A percentile compares a stretch with the other conserved stretches of the same genome.
Conservation (phyloP, 1,139 yeast species). For the Zygosaccharomyces pseudobailii region DNA sequence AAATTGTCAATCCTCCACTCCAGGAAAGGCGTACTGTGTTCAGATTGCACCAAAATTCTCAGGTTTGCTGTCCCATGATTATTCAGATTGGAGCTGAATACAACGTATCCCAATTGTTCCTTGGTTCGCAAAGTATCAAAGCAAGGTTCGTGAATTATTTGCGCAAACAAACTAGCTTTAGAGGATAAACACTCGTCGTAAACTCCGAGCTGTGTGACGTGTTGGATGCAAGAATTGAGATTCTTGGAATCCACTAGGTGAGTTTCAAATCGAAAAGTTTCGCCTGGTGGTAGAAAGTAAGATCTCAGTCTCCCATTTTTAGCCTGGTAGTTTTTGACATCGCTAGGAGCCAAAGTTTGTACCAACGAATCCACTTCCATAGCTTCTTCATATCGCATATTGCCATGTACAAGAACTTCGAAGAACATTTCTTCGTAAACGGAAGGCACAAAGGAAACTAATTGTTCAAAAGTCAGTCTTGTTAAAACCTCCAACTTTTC, state of each 20-base stretch:
- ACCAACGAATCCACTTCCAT: slow-evolving; percentile 42
- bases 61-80: slow-evolving; percentile 74
- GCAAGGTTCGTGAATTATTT: slow-evolving; percentile 77
- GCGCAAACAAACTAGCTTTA: slow-evolving; percentile 60
- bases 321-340: slow-evolving; percentile 24
- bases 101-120: slow-evolving; percentile 89
- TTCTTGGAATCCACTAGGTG: slow-evolving; percentile 61
- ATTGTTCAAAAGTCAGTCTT: slow-evolving; percentile 45
- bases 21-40: slow-evolving; percentile 66
- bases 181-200: slow-evolving; percentile 40
- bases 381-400: slow-evolving; percentile 57
- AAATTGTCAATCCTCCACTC: slow-evolving; percentile 74
- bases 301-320: slow-evolving; percentile 49
- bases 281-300: slow-evolving; percentile 43
- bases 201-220: slow-evolving; percentile 64
- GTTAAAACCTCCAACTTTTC: slow-evolving; percentile 56
- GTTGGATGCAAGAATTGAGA: slow-evolving; percentile 80
- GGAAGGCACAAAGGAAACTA: slow-evolving; percentile 45
- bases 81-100: slow-evolving; percentile 66
- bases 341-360: slow-evolving; percentile 29
- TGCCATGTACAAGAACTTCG: slow-evolving; percentile 78
- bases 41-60: slow-evolving; percentile 79
- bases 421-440: slow-evolving; percentile 45
- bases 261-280: slow-evolving; percentile 47
- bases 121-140: slow-evolving; percentile 86